A percentile compares a stretch with the other conserved stretches of the same genome.
Evolutionary conservation across 768 basidiomycete species (phyloP).

Genomic region (Saitozyma sp.): DNA sequence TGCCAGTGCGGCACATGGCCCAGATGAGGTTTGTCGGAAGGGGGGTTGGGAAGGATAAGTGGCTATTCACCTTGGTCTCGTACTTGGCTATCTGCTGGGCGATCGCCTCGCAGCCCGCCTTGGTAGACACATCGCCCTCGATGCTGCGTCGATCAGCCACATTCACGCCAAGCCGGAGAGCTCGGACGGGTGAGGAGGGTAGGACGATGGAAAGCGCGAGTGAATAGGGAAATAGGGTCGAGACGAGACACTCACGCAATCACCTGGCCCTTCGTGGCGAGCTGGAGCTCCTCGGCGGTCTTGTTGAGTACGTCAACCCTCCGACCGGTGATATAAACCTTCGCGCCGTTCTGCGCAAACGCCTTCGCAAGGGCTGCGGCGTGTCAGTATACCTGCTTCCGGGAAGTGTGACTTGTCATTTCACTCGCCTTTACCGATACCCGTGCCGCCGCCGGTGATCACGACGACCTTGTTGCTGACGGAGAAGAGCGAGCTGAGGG

Average conservation of each 20-base stretch:
- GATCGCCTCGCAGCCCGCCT: conserved; percentile 34
- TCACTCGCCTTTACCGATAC: conserved; percentile 51
- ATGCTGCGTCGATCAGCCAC: background rate
- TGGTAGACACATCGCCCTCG: conserved; percentile 40
- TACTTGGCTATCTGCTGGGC: conserved; percentile 22
- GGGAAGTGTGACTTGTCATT: background rate
- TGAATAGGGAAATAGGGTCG: no score
- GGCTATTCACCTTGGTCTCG: background rate
- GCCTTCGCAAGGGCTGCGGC: conserved; percentile 30
- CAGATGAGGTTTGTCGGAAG: no score
- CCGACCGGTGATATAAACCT: conserved; percentile 43
- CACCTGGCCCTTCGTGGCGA: no score
- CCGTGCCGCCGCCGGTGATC: conserved; percentile 45
- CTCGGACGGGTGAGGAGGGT: no score
- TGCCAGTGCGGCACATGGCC: no score
- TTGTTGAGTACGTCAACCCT: conserved; percentile 27
- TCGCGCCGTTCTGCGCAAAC: conserved; percentile 42
- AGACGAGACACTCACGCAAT: no score
- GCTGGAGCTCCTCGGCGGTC: conserved; percentile 25
- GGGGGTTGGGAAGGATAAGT: no score
- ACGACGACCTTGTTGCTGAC: conserved; percentile 23
- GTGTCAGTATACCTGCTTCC: background rate
- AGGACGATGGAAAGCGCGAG: no score
- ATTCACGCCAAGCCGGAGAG: no score
- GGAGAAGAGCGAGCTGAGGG: no score